Conservation (phyloP, 129 eudicot genomes). For the Flaveria ramosissima region DNA sequence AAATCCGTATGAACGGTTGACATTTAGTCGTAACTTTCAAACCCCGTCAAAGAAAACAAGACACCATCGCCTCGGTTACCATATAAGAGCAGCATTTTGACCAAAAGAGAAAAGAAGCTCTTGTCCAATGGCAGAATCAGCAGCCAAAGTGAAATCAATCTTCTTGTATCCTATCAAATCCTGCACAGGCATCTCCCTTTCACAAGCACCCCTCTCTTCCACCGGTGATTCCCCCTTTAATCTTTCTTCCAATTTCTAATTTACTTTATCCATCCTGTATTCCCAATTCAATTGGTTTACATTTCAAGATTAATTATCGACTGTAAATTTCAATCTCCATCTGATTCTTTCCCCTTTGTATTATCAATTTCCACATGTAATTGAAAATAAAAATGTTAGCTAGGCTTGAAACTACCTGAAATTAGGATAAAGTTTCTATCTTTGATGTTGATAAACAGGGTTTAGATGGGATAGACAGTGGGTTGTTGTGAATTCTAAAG, state of each 20-base stretch:
- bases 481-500: conserved; percentile 77
- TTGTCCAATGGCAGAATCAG: conserved; percentile 29
- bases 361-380: background rate
- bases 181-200: conserved; percentile 75
- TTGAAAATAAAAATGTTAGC: too few relatives aligned
- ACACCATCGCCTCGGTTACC: too few relatives aligned
- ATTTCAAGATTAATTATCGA: too few relatives aligned
- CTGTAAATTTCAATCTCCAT: background rate
- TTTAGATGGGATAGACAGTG: conserved; percentile 91
- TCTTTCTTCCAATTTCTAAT: too few relatives aligned
- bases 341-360: background rate
- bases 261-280: background rate
- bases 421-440: too few relatives aligned
- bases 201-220: conserved; percentile 73
- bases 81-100: too few relatives aligned
- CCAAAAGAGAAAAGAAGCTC: too few relatives aligned
- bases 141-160: conserved; percentile 55
- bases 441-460: conserved; percentile 46
- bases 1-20: too few relatives aligned
- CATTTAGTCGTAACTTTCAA: too few relatives aligned
- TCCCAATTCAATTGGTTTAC: background rate
- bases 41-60: too few relatives aligned
- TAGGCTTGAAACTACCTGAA: too few relatives aligned
- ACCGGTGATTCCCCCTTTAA: conserved; percentile 44
- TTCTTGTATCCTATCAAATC: conserved; percentile 83